Evolutionary conservation across 495 filamentous ascomycete species (phyloP), one percentile per base, ranked within the genome.

Genomic region (Aspergillus avenaceus): DNA sequence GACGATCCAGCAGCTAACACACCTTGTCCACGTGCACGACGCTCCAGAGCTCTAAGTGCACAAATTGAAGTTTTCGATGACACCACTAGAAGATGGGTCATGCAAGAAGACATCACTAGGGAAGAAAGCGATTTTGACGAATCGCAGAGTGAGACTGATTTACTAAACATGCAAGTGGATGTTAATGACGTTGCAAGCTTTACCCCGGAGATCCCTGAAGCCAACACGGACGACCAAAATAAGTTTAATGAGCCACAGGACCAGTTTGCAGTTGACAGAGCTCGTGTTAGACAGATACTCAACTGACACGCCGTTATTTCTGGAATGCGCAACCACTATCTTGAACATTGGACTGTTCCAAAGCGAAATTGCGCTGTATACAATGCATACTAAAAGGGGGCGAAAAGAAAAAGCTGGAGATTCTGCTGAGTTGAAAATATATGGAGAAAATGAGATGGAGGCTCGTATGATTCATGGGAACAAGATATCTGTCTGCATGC

Each of bases 241-340:
- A n/a, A 8, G 31, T 2, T n/a, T 4, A 18, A 16, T 13, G 25
- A 8, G n/a, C 42, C 42, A 14, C 26, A 45, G 23, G n/a, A 45
- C 28, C 42, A 22, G 27, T 50, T 55, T 31, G 47, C 47, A 4
- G 28, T 2, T 43, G 48, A 56, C 8, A 52, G 48, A 31, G 49
- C 43, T 1, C 19, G 48, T 25, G 48, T 47, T 1, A n/a, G 25
- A 14, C 42, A 12, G 22, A 18, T 27, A 3, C 24, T 14, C 13
- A 21, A 38, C 21, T 32, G 29, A 32, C 29, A 32, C 11, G n/a
- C n/a, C n/a, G n/a, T n/a, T n/a, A n/a, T n/a, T n/a, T n/a, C n/a
- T n/a, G n/a, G n/a, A n/a, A n/a, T n/a, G n/a, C n/a, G n/a, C n/a
- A n/a, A n/a, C n/a, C n/a, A n/a, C n/a, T n/a, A n/a, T n/a, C n/a